phyloP scores from a whole-genome alignment of 2,329 filamentous ascomycete genomes.

The Arthrobotrys entomopaga region DNA sequence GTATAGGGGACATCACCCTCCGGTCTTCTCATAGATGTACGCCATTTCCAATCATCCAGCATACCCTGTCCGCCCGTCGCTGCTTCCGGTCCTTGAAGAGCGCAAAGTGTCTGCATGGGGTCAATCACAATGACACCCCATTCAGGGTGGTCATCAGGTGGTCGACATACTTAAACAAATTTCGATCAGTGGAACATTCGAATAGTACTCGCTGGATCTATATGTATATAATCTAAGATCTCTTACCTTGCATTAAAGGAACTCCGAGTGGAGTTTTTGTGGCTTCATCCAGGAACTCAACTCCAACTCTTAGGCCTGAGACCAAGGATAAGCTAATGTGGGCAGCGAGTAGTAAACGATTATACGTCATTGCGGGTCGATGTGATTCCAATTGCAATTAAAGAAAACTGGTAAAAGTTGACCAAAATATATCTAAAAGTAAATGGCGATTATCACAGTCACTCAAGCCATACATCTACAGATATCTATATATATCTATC shows the following conservation, averaged over 20 bases:
- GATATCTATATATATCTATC: too few relatives aligned
- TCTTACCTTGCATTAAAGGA: slow-evolving; percentile 15
- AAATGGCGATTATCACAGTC: too few relatives aligned
- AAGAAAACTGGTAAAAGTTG: background rate
- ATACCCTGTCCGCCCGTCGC: slow-evolving; percentile 19
- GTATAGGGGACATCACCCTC: slow-evolving; percentile 11
- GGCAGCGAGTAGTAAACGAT: background rate
- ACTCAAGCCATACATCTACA: too few relatives aligned
- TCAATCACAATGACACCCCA: slow-evolving; percentile 40
- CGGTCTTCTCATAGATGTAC: slow-evolving; percentile 6
- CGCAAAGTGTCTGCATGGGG: slow-evolving; percentile 20
- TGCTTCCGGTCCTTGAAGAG: slow-evolving; percentile 3
- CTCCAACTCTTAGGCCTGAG: slow-evolving; percentile 28
- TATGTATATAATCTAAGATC: too few relatives aligned
- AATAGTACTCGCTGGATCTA: background rate
- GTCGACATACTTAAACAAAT: slow-evolving; percentile 28
- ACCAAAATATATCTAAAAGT: too few relatives aligned
- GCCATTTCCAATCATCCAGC: slow-evolving; percentile 27
- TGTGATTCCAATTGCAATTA: background rate
- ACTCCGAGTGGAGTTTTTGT: slow-evolving; percentile 25
- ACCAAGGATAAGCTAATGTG: slow-evolving; percentile 7
- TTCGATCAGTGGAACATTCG: background rate
- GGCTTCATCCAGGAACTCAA: slow-evolving; percentile 32
- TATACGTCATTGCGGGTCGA: background rate
- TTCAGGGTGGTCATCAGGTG: slow-evolving; percentile 28